Evolutionary conservation across 83 land plant species (phyloP).

Genomic region (Picea mariana): DNA sequence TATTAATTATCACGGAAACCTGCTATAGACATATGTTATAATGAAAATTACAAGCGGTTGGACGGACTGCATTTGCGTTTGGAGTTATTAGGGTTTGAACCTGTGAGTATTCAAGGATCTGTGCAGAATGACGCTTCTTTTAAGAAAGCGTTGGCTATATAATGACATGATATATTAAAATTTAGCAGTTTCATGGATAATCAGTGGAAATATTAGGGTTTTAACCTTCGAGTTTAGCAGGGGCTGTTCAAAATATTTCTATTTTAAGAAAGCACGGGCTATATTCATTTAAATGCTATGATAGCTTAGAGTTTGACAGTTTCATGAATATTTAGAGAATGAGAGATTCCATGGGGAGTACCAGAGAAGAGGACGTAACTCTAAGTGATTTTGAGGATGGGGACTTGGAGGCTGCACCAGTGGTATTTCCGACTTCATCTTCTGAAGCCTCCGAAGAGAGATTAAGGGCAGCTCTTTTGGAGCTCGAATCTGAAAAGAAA

Average conservation of each 20-base stretch:
- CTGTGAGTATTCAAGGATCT: not conserved
- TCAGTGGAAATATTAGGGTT: no score
- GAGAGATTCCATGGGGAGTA: conserved; percentile 23
- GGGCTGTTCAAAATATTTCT: not conserved
- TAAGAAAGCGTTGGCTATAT: not conserved
- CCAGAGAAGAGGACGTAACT: conserved; percentile 63
- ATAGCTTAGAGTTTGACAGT: not conserved
- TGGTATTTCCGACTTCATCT: conserved; percentile 21
- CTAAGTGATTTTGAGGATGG: conserved; percentile 93
- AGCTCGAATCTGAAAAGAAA: conserved; percentile 74
- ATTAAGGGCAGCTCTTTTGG: conserved; percentile 43
- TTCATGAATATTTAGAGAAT: conserved; percentile 7
- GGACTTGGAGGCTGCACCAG: conserved; percentile 45
- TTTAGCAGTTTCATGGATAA: no score
- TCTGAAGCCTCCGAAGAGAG: conserved; percentile 18
- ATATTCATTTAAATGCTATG: not conserved
- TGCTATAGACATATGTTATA: no score
- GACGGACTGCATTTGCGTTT: not conserved
- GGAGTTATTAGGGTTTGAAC: not conserved
- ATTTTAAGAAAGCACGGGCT: not conserved
- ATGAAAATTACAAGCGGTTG: not conserved
- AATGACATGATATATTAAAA: no score
- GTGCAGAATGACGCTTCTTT: not conserved
- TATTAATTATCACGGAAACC: not conserved
- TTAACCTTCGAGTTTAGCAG: not conserved